Percentiles rank a stretch among this genome's conserved stretches.
These are phyloP conservation scores for Lentinus brumalis DNA, from an alignment of 768 basidiomycete genomes.

Conservation along the genomic window DNA sequence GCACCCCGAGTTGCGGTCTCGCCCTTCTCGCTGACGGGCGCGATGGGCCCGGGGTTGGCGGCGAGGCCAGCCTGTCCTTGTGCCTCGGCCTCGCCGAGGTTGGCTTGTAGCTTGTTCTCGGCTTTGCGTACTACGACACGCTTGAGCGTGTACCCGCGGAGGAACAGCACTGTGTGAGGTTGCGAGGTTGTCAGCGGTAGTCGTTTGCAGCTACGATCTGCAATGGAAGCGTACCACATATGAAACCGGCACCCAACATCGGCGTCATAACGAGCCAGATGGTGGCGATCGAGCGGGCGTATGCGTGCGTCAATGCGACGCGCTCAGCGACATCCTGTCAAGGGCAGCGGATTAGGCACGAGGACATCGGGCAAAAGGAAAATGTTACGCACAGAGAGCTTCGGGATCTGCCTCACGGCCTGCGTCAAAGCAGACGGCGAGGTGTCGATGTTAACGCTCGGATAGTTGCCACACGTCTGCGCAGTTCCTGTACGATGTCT, in stretches of 20 bases:
- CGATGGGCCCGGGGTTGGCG: neutral
- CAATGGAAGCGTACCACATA: conserved; percentile 35
- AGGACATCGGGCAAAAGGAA: neutral
- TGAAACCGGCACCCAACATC: conserved; percentile 52
- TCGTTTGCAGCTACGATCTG: too few relatives aligned
- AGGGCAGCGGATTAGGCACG: neutral
- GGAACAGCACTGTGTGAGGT: conserved; percentile 39
- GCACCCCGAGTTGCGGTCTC: conserved; percentile 15
- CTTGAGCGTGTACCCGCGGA: conserved; percentile 62
- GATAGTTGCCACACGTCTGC: conserved; percentile 40
- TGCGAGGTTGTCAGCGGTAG: neutral
- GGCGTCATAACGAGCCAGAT: conserved; percentile 72
- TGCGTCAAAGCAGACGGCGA: conserved; percentile 47
- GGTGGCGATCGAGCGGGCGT: conserved; percentile 57
- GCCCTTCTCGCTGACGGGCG: conserved; percentile 4
- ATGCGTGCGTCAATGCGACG: conserved; percentile 57
- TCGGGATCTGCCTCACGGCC: conserved; percentile 46
- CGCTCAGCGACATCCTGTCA: conserved; percentile 52
- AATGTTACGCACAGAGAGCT: conserved; percentile 43
- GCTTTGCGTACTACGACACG: conserved; percentile 45
- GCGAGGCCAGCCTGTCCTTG: conserved; percentile 15
- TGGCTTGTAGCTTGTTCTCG: conserved; percentile 28
- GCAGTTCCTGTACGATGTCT: conserved; percentile 35
- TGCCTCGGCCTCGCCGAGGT: conserved; percentile 26
- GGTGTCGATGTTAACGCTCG: conserved; percentile 42